These are phyloP conservation scores for Arabidopsis arenosa DNA, from an alignment of 345 rosid species.

Conservation along the genomic window DNA sequence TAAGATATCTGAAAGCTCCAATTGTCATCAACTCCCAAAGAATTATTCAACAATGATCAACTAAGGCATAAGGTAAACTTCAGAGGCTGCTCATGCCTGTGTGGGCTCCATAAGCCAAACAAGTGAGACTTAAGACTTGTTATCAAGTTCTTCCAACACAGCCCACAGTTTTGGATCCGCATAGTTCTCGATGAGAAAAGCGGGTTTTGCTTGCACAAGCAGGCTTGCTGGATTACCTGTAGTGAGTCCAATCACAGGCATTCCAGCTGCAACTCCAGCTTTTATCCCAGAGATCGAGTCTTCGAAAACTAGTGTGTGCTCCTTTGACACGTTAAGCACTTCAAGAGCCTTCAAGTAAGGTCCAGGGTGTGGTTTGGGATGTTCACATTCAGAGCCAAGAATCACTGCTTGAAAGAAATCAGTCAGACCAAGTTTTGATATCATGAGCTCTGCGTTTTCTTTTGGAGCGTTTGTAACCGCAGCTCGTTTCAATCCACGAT, in stretches of 20 bases:
- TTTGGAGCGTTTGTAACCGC: conserved; percentile 96
- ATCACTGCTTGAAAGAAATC: conserved; percentile 82
- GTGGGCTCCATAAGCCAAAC: conserved; percentile 14
- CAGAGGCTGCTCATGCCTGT: conserved; percentile 28
- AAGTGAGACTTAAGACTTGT: conserved; percentile 30
- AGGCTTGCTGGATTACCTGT: conserved; percentile 75
- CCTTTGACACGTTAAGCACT: conserved; percentile 75
- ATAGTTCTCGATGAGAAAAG: conserved; percentile 74
- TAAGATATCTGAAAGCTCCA: neutral
- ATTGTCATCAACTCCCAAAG: conserved; percentile 18
- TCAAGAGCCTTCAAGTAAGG: conserved; percentile 92
- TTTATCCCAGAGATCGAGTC: conserved; percentile 89
- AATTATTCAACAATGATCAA: conserved; percentile 28
- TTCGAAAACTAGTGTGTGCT: conserved; percentile 83
- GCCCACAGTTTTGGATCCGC: conserved; percentile 81
- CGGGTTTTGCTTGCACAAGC: conserved; percentile 75
- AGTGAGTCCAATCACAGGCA: conserved; percentile 81
- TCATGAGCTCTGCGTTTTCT: conserved; percentile 85
- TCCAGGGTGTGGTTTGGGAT: conserved; percentile 83
- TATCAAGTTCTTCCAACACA: conserved; percentile 78
- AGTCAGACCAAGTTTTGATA: conserved; percentile 73
- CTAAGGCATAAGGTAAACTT: neutral
- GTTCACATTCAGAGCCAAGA: conserved; percentile 79
- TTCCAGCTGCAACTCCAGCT: conserved; percentile 97
- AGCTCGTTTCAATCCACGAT: conserved; percentile 82